Evolutionary conservation across 805 yeast genomes (phyloP).

Genomic region (Debaryomyces hansenii): DNA sequence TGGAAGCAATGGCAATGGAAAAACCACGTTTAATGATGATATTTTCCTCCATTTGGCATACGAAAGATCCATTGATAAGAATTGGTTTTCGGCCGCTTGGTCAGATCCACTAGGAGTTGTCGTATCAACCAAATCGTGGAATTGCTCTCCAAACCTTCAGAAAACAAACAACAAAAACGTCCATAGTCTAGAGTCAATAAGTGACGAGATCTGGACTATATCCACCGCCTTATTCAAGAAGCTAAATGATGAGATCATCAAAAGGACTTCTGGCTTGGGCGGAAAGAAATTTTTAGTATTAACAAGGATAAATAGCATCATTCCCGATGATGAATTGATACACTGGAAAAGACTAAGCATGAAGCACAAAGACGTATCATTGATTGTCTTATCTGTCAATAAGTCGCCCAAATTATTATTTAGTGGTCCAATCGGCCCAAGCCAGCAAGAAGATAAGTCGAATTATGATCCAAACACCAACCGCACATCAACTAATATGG

Average conservation of each 20-base stretch:
- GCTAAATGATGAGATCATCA: slow-evolving; percentile 33
- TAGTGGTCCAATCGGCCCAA: slow-evolving; percentile 7
- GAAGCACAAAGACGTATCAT: slow-evolving; percentile 52
- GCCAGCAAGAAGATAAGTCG: slow-evolving; percentile 8
- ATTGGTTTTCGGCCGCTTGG: slow-evolving; percentile 89
- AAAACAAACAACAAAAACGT: slow-evolving; percentile 14
- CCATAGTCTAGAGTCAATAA: slow-evolving; percentile 45
- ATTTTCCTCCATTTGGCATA: slow-evolving; percentile 83
- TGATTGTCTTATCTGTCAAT: slow-evolving; percentile 71
- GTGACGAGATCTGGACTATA: slow-evolving; percentile 66
- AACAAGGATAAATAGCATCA: slow-evolving; percentile 68
- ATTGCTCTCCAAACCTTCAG: slow-evolving; percentile 21
- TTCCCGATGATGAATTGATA: slow-evolving; percentile 78
- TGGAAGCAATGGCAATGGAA: slow-evolving; percentile 9
- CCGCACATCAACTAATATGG: not conserved
- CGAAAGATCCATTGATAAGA: slow-evolving; percentile 74
- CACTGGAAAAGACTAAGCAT: slow-evolving; percentile 77
- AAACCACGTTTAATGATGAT: slow-evolving; percentile 52
- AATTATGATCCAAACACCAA: not conserved
- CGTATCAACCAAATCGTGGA: slow-evolving; percentile 67
- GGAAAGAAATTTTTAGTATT: slow-evolving; percentile 65
- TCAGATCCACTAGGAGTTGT: slow-evolving; percentile 77
- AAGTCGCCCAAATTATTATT: slow-evolving; percentile 50
- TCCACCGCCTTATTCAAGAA: slow-evolving; percentile 47
- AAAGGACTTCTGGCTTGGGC: slow-evolving; percentile 32